A percentile compares a stretch with the other conserved stretches of the same genome.
Conservation (phyloP, 768 basidiomycete genomes). For the Psilocybe azurescens region DNA sequence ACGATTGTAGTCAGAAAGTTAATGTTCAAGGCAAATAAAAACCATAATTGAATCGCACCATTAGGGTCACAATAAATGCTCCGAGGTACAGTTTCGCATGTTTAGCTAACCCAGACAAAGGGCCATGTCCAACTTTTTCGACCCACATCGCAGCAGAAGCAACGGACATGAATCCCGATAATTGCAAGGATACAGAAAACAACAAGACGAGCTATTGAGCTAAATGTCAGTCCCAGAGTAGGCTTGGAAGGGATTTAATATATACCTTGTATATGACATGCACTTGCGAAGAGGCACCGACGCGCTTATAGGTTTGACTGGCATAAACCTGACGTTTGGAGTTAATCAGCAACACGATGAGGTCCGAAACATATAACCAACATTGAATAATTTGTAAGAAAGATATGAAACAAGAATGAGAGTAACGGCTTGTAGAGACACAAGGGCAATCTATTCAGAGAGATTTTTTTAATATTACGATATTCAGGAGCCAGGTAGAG, state of each 20-base stretch:
- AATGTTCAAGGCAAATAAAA: not conserved
- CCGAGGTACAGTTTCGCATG: constrained; percentile 43
- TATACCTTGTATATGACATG: constrained; percentile 53
- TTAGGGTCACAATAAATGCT: constrained; percentile 41
- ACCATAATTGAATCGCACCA: constrained; percentile 38
- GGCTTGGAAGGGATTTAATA: not conserved
- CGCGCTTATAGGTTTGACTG: constrained; percentile 49
- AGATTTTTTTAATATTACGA: not conserved
- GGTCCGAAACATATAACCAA: constrained; percentile 20
- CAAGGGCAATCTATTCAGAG: constrained; percentile 39
- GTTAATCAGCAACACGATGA: not conserved
- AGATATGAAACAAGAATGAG: constrained; percentile 43
- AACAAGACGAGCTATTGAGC: constrained; percentile 43
- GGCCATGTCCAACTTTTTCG: constrained; percentile 44
- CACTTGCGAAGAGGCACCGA: constrained; percentile 52
- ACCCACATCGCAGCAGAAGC: constrained; percentile 55
- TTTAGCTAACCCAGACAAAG: constrained; percentile 35
- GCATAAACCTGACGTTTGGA: constrained; percentile 42
- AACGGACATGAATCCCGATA: constrained; percentile 54
- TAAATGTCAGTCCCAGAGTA: not conserved
- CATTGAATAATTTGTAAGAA: constrained; percentile 48
- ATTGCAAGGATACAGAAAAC: constrained; percentile 52
- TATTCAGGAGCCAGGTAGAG: not conserved
- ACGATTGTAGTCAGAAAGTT: not conserved
- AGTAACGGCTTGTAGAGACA: constrained; percentile 41